Base-by-base conservation (phyloP, 176 grass and related monocot species). In the Miscanthus lutarioriparius region DNA sequence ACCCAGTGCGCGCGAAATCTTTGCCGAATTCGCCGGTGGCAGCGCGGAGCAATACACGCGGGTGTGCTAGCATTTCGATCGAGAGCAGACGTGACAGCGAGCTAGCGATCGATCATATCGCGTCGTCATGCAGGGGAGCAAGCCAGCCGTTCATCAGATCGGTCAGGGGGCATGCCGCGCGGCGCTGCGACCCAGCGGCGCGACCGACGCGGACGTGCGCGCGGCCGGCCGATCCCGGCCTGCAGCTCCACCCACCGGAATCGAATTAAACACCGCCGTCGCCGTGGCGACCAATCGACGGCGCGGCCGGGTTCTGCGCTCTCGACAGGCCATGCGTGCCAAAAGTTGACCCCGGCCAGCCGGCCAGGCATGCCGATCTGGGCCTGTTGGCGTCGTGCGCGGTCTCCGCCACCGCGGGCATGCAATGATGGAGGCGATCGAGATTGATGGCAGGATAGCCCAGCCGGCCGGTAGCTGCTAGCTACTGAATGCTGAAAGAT, bases 201-300 rank as follows among this genome's bases (percentile, higher is more conserved):
- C 73, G 75, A 72, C 80, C 40, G 86, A 70, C 1, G 67, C 6
- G 33, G 79, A 81, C 47, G 32, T 23, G 12, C 33, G 20, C 30
- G 49, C 73, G 10, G 23, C 72, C 78, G 44, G 33, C 6, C 1
- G 40, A 39, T 1, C 41, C 70, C 10, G 38, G 65, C 78, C 7
- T 70, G 83, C 83, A 6, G 41, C 43, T 2, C 27, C 70, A 86
- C 71, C 83, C 85, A 82, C 78, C 78, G 54, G 33, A 43, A 38
- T 23, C 8, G 13, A 26, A 40, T 71, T 40, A 58, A 85, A 33
- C 64, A 5, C 74, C 64, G 10, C 45, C 47, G 73, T 37, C n/a
- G 72, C 32, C 40, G 71, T 5, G 81, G 54, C 38, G 39, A 72
- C 69, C 38, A 4, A 26, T 43, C 38, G 69, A 2, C 69, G 33